Percentiles rank a stretch among this genome's conserved stretches.
phyloP scores from a whole-genome alignment of 768 basidiomycete genomes.

The Naematelia aurantialba region DNA sequence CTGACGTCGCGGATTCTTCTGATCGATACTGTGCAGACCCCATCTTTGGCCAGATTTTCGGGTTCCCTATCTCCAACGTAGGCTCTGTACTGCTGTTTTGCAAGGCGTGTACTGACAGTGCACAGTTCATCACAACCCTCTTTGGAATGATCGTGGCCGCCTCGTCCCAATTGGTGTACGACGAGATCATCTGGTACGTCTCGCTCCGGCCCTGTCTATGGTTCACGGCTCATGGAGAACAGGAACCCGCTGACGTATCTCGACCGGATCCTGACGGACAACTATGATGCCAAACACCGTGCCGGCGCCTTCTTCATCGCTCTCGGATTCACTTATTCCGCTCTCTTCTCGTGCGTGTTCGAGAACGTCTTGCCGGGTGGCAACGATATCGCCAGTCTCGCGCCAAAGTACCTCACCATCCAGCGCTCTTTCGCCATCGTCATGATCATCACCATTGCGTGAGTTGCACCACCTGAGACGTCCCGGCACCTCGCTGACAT shows the following conservation, averaged over 20 bases:
- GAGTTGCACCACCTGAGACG: slow-evolving; percentile 2
- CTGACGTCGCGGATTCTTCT: background rate
- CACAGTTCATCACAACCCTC: slow-evolving; percentile 28
- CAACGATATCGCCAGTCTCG: slow-evolving; percentile 36
- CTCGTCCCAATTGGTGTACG: slow-evolving; percentile 24
- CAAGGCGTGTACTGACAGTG: background rate
- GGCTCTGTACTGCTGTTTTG: background rate
- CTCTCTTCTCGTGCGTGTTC: slow-evolving; percentile 34
- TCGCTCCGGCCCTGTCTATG: no score
- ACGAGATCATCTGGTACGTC: slow-evolving; percentile 29
- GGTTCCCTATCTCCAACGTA: slow-evolving; percentile 41
- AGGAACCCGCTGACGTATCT: slow-evolving; percentile 41
- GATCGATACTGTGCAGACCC: slow-evolving; percentile 16
- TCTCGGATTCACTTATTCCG: slow-evolving; percentile 31
- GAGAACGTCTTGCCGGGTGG: slow-evolving; percentile 36
- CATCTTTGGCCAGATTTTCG: slow-evolving; percentile 39
- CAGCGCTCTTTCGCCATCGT: slow-evolving; percentile 33
- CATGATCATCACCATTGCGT: slow-evolving; percentile 27
- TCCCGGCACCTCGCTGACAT: background rate
- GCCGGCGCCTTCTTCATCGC: slow-evolving; percentile 42
- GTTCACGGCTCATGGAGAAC: no score
- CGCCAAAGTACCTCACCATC: slow-evolving; percentile 32
- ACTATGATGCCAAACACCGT: slow-evolving; percentile 31
- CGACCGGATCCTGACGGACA: slow-evolving; percentile 34
- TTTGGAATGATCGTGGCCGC: slow-evolving; percentile 39